Percentiles rank a stretch among this genome's conserved stretches.
Conservation (phyloP, 129 eudicot genomes). For the Deinandra increscens region DNA sequence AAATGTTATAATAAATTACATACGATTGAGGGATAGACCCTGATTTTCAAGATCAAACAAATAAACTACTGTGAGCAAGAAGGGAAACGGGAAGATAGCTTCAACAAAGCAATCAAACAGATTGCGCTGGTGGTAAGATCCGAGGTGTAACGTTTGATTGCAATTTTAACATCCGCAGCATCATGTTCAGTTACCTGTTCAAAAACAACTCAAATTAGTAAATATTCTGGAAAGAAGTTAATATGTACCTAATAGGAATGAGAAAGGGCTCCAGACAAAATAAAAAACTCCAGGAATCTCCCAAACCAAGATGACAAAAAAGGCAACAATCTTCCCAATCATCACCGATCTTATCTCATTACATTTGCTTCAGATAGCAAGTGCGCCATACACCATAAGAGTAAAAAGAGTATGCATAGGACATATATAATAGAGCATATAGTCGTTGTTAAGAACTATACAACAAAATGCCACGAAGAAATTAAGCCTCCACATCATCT, state of each 20-base stretch:
- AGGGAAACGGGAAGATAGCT: conserved; percentile 91
- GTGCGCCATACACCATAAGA: too few relatives aligned
- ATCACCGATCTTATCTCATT: too few relatives aligned
- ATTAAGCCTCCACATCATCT: conserved; percentile 99
- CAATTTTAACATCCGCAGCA: conserved; percentile 80
- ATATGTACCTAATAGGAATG: too few relatives aligned
- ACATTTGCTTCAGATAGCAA: too few relatives aligned
- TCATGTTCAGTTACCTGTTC: conserved; percentile 91
- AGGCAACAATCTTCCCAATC: too few relatives aligned
- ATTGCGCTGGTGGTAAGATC: conserved; percentile 89
- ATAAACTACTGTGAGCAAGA: conserved; percentile 80
- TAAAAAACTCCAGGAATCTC: too few relatives aligned
- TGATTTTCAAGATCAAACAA: conserved; percentile 6
- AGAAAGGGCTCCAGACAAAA: too few relatives aligned
- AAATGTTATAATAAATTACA: conserved; percentile 6
- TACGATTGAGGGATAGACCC: not conserved
- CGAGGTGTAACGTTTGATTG: conserved; percentile 59
- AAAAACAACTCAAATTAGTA: conserved; percentile 20
- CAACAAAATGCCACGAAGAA: too few relatives aligned
- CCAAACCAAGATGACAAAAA: too few relatives aligned
- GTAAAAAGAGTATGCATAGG: too few relatives aligned
- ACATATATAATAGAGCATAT: too few relatives aligned
- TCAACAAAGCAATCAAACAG: conserved; percentile 88
- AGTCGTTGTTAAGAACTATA: too few relatives aligned
- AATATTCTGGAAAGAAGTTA: not conserved